Conservation (phyloP, 768 basidiomycete genomes). For the Botryobasidium botryosum region DNA sequence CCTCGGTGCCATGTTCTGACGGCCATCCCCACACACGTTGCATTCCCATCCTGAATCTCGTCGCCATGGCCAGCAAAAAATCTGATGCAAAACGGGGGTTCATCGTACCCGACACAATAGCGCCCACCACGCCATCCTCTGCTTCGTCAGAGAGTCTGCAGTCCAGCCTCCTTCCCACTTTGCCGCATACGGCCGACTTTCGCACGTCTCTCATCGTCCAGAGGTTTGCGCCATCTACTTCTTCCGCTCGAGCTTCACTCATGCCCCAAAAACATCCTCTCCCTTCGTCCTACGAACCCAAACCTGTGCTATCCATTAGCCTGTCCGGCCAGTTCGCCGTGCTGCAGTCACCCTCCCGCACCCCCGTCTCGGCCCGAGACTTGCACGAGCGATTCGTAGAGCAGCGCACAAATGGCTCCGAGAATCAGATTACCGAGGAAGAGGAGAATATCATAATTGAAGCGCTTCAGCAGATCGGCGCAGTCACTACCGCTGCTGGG, state of each 20-base stretch:
- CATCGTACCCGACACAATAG: constrained; percentile 16
- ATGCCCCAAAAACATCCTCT: background rate
- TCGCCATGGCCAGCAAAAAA: constrained; percentile 40
- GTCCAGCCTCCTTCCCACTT: constrained; percentile 31
- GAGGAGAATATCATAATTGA: constrained; percentile 76
- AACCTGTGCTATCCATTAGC: constrained; percentile 22
- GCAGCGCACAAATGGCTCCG: constrained; percentile 52
- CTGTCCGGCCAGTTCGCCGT: constrained; percentile 70
- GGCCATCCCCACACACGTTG: constrained; percentile 2
- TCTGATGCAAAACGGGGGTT: constrained; percentile 45
- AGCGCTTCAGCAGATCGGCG: constrained; percentile 26
- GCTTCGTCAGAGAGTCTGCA: constrained; percentile 13
- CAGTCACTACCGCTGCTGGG: too few relatives aligned
- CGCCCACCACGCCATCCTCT: constrained; percentile 13
- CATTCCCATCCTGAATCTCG: constrained; percentile 10
- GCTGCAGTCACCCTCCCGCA: constrained; percentile 48
- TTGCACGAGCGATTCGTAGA: constrained; percentile 53
- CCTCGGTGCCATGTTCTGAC: constrained; percentile 7
- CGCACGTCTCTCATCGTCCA: constrained; percentile 75
- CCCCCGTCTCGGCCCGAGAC: constrained; percentile 45
- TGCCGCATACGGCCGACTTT: constrained; percentile 60
- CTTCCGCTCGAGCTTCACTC: background rate
- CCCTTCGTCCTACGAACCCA: constrained; percentile 2
- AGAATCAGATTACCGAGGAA: constrained; percentile 56
- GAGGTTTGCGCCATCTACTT: constrained; percentile 37